Evolutionary conservation across 352 stramenopile species (phyloP).

Genomic region (Labyrinthula sp.): DNA sequence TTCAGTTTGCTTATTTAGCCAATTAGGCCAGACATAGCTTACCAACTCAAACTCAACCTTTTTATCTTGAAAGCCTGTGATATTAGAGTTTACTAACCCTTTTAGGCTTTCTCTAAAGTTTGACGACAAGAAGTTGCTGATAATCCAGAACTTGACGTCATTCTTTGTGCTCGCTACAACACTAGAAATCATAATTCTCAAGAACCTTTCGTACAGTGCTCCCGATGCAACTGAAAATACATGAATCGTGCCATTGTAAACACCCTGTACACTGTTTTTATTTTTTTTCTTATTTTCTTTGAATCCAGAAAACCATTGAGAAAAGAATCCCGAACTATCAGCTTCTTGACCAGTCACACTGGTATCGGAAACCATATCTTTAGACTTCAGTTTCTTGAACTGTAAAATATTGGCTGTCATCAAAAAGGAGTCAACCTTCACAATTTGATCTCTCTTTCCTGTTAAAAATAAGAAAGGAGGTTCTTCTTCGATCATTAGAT

Average conservation of each 20-base stretch:
- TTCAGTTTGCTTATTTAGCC: constrained; percentile 86
- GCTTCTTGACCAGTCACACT: constrained; percentile 3
- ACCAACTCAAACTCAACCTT: constrained; percentile 93
- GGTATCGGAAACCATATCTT: constrained; percentile 1
- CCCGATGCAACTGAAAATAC: constrained; percentile 92
- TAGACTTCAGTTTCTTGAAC: constrained; percentile 1
- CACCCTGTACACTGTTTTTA: too few relatives aligned
- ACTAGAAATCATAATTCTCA: constrained; percentile 99
- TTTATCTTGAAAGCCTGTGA: too few relatives aligned
- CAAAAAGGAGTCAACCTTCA: not conserved
- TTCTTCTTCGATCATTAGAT: constrained; percentile 60
- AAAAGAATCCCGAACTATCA: constrained; percentile 4
- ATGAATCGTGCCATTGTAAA: constrained; percentile 50
- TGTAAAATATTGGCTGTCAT: not conserved
- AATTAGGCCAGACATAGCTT: constrained; percentile 99
- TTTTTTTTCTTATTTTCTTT: too few relatives aligned
- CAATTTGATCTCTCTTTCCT: constrained; percentile 30
- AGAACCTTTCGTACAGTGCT: constrained; percentile 92
- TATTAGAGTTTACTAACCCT: constrained; percentile 60
- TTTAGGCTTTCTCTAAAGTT: constrained; percentile 80
- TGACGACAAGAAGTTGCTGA: constrained; percentile 95
- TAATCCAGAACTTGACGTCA: constrained; percentile 97
- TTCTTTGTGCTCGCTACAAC: constrained; percentile 83
- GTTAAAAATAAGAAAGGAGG: constrained; percentile 50
- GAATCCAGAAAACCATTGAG: too few relatives aligned